These are phyloP conservation scores for Penicillium parvum DNA, from an alignment of 495 filamentous ascomycete genomes.

Conservation along the genomic window DNA sequence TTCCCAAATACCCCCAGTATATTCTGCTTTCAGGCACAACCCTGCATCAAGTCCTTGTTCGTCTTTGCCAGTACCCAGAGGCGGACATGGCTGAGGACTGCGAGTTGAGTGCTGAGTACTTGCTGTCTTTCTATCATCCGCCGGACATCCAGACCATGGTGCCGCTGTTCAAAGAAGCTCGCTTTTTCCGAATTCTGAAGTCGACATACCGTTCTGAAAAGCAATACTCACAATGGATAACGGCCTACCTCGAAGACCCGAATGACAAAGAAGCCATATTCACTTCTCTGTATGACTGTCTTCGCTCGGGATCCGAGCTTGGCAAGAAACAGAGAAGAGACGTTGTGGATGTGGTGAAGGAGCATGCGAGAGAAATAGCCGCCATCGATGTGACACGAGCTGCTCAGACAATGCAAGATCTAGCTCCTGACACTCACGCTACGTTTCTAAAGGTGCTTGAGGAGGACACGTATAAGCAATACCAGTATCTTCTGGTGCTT, in stretches of 20 bases:
- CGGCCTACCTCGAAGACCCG: conserved; percentile 81
- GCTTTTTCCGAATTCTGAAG: conserved; percentile 92
- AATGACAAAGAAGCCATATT: conserved; percentile 70
- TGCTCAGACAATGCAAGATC: conserved; percentile 63
- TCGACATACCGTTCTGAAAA: conserved; percentile 77
- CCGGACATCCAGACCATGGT: conserved; percentile 73
- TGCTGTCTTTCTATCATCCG: conserved; percentile 89
- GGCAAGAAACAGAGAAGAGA: conserved; percentile 71
- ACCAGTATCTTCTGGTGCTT: conserved; percentile 70
- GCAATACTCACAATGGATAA: conserved; percentile 71
- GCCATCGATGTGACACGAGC: conserved; percentile 63
- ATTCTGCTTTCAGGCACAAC: conserved; percentile 83
- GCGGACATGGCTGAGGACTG: conserved; percentile 86
- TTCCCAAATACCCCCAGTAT: conserved; percentile 95
- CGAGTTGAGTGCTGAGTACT: conserved; percentile 90
- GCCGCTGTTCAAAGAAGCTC: conserved; percentile 70
- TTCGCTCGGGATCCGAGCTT: conserved; percentile 66
- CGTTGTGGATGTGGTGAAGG: conserved; percentile 65
- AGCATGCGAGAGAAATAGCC: conserved; percentile 63
- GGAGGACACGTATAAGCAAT: conserved; percentile 61
- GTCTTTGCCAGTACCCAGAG: conserved; percentile 79
- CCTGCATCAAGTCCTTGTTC: conserved; percentile 72
- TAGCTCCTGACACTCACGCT: conserved; percentile 68
- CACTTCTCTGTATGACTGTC: conserved; percentile 72
- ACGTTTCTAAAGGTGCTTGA: conserved; percentile 61